These are phyloP conservation scores for Trichomonas vaginalis DNA, from an alignment of 208 protist species.

Conservation along the genomic window DNA sequence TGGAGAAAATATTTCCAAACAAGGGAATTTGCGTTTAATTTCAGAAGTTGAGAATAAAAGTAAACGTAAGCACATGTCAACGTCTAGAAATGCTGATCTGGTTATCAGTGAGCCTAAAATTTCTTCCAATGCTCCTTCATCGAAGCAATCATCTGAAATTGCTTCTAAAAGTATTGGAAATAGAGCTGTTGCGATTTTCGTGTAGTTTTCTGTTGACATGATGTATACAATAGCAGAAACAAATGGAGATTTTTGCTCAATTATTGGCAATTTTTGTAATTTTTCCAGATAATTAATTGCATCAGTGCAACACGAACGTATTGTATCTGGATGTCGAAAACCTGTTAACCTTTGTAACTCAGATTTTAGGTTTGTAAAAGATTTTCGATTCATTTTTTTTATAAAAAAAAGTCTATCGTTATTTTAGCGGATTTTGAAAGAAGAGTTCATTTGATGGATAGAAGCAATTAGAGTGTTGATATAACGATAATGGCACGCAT, in stretches of 20 bases:
- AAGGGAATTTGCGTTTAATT: background rate
- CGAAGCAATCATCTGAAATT: background rate
- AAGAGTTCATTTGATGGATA: no score
- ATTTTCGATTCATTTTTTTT: background rate
- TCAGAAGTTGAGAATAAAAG: background rate
- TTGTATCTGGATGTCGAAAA: background rate
- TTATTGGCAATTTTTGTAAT: background rate
- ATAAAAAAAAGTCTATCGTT: background rate
- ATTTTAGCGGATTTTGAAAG: no score
- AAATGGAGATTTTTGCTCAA: background rate
- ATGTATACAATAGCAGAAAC: background rate
- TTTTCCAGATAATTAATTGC: background rate
- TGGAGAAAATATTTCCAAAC: background rate
- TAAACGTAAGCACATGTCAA: background rate
- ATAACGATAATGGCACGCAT: no score
- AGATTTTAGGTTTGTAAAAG: background rate
- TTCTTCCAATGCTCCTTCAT: background rate
- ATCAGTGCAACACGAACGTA: background rate
- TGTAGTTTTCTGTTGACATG: background rate
- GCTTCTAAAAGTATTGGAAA: background rate
- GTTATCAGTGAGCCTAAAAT: background rate
- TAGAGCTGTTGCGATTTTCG: background rate
- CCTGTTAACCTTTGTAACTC: background rate
- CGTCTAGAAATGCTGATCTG: background rate
- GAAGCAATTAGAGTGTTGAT: no score